These are phyloP conservation scores for Gomphus bonarii DNA, from an alignment of 1,284 basidiomycete species.

Conservation along the genomic window DNA sequence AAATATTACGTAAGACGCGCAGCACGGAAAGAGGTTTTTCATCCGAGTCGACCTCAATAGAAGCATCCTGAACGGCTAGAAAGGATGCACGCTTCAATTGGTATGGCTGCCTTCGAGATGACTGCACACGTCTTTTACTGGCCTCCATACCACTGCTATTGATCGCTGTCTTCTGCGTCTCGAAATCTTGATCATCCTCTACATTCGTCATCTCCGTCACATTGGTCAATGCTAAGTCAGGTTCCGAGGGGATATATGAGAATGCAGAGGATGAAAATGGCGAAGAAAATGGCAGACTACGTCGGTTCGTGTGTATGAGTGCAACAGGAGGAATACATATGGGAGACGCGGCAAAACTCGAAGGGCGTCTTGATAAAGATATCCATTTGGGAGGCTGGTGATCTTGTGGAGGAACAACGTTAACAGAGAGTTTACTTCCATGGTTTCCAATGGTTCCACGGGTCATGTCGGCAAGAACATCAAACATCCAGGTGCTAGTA, in stretches of 20 bases:
- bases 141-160: slow-evolving; percentile 27
- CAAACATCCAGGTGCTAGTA: slow-evolving; percentile 70
- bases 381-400: slow-evolving; percentile 21
- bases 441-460: slow-evolving; percentile 13
- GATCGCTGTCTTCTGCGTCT: slow-evolving; percentile 32
- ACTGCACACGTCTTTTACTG: slow-evolving; percentile 20
- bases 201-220: slow-evolving; percentile 13
- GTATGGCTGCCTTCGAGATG: not conserved
- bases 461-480: slow-evolving; percentile 61
- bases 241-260: not conserved
- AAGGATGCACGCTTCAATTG: slow-evolving; percentile 18
- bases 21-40: slow-evolving; percentile 28
- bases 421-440: not conserved
- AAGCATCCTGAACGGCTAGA: slow-evolving; percentile 25
- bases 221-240: not conserved
- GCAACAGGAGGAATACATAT: slow-evolving; percentile 20
- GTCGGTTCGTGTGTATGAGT: slow-evolving; percentile 23
- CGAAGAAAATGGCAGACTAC: slow-evolving; percentile 57
- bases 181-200: slow-evolving; percentile 31
- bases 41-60: slow-evolving; percentile 14
- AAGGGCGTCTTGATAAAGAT: slow-evolving; percentile 21
- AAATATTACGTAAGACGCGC: slow-evolving; percentile 47
- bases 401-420: slow-evolving; percentile 13
- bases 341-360: slow-evolving; percentile 24
- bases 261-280: slow-evolving; percentile 33